Evolutionary conservation across 352 stramenopile species (phyloP).

Genomic region (Pythium coloratum): DNA sequence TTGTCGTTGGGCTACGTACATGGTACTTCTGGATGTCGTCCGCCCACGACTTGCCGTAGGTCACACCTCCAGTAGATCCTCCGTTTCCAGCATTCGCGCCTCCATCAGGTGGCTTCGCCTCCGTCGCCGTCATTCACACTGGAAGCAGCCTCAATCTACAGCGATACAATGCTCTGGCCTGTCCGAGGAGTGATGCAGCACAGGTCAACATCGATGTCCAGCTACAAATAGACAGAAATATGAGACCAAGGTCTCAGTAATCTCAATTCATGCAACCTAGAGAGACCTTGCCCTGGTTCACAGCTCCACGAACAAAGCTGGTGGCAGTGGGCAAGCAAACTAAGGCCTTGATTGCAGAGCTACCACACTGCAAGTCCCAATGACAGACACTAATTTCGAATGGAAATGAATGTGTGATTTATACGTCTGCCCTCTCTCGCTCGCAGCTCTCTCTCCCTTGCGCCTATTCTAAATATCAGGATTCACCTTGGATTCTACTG

Average conservation of each 20-base stretch:
- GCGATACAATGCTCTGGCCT: not conserved
- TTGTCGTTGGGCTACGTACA: conserved; percentile 21
- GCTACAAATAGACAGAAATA: not conserved
- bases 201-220: not conserved
- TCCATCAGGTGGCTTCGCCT: not conserved
- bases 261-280: not conserved
- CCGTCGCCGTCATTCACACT: conserved; percentile 4
- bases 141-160: not conserved
- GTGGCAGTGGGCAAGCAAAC: not conserved
- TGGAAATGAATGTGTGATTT: not conserved
- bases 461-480: not conserved
- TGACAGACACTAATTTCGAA: not conserved
- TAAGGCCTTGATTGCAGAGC: too few species aligned
- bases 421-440: not conserved
- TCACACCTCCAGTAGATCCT: not conserved
- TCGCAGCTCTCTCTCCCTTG: conserved; percentile 1
- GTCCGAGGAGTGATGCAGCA: not conserved
- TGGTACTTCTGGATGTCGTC: conserved; percentile 63
- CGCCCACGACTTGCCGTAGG: conserved; percentile 39
- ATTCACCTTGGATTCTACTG: not conserved
- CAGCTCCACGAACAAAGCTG: too few species aligned
- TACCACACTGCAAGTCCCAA: too few species aligned
- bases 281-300: not conserved
- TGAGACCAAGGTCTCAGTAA: not conserved
- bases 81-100: not conserved